These are phyloP conservation scores for Aquanectria penicillioides DNA, from an alignment of 2,329 filamentous ascomycete species.

Conservation along the genomic window DNA sequence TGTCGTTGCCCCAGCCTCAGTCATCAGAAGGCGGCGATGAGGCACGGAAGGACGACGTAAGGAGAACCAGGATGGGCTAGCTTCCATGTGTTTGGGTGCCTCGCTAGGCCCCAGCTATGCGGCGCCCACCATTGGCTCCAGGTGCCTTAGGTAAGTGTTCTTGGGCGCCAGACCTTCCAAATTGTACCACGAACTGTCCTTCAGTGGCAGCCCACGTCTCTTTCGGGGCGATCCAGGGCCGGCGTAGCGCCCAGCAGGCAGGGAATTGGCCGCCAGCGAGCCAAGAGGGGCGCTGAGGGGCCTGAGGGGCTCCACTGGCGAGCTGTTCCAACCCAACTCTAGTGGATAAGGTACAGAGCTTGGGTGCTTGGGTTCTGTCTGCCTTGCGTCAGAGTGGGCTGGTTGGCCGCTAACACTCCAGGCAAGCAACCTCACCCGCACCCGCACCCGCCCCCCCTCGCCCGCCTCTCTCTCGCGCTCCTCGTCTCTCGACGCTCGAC, in stretches of 20 bases:
- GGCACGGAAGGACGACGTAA: conserved; percentile 31
- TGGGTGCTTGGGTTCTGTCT: conserved; percentile 7
- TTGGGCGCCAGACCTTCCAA: background rate
- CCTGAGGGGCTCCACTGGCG: conserved; percentile 7
- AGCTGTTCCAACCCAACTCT: conserved; percentile 8
- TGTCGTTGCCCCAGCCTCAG: conserved; percentile 38
- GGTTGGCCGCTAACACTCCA: conserved; percentile 13
- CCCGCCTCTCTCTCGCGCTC: no score
- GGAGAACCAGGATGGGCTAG: conserved; percentile 33
- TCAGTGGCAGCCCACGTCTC: background rate
- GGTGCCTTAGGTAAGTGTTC: conserved; percentile 6
- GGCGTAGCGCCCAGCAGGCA: conserved; percentile 3
- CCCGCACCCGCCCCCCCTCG: no score
- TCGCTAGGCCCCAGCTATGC: conserved; percentile 13
- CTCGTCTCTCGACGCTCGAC: no score
- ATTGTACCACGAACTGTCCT: background rate
- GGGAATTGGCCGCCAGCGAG: background rate
- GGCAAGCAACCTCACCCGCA: no score
- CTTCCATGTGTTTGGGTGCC: conserved; percentile 15
- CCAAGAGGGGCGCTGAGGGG: no score
- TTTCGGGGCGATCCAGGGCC: conserved; percentile 8
- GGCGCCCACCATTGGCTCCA: background rate
- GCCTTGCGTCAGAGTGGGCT: conserved; percentile 22
- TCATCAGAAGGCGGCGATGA: conserved; percentile 32
- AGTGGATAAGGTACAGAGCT: conserved; percentile 2